Percentiles rank a stretch among this genome's conserved stretches.
These are phyloP conservation scores for Cercospora sp. DNA, from an alignment of 2,329 filamentous ascomycete species.

Conservation along the genomic window DNA sequence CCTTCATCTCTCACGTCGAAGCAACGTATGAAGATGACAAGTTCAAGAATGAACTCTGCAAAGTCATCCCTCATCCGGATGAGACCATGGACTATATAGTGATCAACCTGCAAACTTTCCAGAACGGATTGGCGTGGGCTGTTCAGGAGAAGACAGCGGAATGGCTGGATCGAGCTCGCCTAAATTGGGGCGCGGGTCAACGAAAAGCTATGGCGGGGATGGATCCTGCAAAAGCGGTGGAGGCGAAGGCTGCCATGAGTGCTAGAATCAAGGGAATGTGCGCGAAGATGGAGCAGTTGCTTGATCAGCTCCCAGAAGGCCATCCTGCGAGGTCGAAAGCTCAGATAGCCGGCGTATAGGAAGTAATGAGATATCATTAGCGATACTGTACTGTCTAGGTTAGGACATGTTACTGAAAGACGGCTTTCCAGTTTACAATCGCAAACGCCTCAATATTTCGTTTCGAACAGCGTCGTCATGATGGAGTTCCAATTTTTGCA, in stretches of 20 bases:
- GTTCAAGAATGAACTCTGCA: slow-evolving; percentile 23
- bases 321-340: neutral
- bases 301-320: neutral
- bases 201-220: neutral
- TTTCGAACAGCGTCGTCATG: neutral
- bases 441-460: neutral
- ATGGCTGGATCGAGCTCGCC: slow-evolving; percentile 19
- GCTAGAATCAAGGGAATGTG: neutral
- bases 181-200: slow-evolving; percentile 18
- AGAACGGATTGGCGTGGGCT: slow-evolving; percentile 20
- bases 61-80: slow-evolving; percentile 24
- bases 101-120: slow-evolving; percentile 11
- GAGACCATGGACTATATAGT: slow-evolving; percentile 17
- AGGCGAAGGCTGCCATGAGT: neutral
- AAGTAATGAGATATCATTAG: neutral
- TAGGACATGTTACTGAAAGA: neutral
- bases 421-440: neutral
- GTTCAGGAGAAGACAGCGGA: slow-evolving; percentile 12
- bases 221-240: neutral
- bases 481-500: neutral
- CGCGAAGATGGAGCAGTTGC: neutral
- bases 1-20: slow-evolving; percentile 29
- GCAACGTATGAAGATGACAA: slow-evolving; percentile 18
- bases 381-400: neutral
- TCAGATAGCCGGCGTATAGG: neutral